A percentile compares a stretch with the other conserved stretches of the same genome.
phyloP scores from a whole-genome alignment of 2,329 filamentous ascomycete genomes.

The Rhexocercosporidium sp. region DNA sequence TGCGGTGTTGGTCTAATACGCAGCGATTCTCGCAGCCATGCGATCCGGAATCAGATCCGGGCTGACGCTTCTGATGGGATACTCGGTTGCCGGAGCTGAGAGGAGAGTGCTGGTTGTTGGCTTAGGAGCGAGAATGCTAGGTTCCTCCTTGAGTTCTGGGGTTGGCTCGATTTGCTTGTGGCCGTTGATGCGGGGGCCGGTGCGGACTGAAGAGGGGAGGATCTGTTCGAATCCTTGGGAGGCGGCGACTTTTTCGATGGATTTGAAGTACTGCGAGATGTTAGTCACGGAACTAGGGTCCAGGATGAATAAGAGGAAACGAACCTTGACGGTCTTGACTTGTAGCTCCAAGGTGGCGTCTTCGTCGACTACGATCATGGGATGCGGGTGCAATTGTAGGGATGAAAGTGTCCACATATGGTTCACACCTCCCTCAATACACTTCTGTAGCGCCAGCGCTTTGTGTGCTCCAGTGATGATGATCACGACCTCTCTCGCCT shows the following conservation, averaged over 20 bases:
- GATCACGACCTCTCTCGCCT: slow-evolving; percentile 80
- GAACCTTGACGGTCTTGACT: slow-evolving; percentile 72
- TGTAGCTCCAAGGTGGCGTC: slow-evolving; percentile 76
- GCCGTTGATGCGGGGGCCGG: slow-evolving; percentile 46
- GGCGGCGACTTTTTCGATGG: slow-evolving; percentile 68
- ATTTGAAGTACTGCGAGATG: slow-evolving; percentile 67
- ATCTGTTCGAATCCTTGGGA: slow-evolving; percentile 63
- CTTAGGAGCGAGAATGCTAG: slow-evolving; percentile 58
- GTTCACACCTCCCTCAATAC: slow-evolving; percentile 81
- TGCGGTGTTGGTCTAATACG: slow-evolving; percentile 18
- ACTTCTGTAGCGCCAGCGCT: slow-evolving; percentile 77
- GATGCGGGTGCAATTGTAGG: slow-evolving; percentile 79
- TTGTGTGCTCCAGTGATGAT: slow-evolving; percentile 85
- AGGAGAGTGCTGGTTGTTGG: slow-evolving; percentile 60
- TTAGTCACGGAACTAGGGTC: not conserved
- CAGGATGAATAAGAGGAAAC: not conserved
- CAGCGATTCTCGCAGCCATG: slow-evolving; percentile 38
- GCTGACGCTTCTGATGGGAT: slow-evolving; percentile 59
- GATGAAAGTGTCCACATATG: slow-evolving; percentile 91
- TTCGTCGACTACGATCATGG: slow-evolving; percentile 83
- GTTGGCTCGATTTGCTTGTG: slow-evolving; percentile 31
- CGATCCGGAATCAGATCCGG: slow-evolving; percentile 64
- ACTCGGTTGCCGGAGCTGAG: slow-evolving; percentile 60
- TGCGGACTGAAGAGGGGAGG: slow-evolving; percentile 60
- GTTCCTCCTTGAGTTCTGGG: slow-evolving; percentile 36